Evolutionary conservation across 1,139 yeast species (phyloP).

Genomic region (Taiozyma onychis): DNA sequence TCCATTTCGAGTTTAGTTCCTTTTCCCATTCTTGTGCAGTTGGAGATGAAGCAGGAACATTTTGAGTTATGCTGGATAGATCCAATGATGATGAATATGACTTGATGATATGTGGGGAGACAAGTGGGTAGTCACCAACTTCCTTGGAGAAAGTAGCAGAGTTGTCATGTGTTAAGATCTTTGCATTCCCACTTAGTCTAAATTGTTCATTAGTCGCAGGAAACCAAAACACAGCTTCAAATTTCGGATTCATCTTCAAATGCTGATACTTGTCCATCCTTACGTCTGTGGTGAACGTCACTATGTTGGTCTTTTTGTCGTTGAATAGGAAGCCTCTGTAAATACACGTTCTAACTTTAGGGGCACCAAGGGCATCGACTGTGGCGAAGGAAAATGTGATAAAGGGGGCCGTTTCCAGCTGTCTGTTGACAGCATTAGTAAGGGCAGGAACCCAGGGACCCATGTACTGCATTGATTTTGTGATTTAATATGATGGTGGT

Average conservation of each 20-base stretch:
- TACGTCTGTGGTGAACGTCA: constrained; percentile 68
- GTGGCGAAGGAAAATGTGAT: constrained; percentile 66
- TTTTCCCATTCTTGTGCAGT: constrained; percentile 51
- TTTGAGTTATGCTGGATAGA: constrained; percentile 4
- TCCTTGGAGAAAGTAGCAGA: constrained; percentile 12
- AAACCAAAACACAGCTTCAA: constrained; percentile 77
- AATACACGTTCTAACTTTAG: constrained; percentile 64
- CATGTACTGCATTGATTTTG: constrained; percentile 39
- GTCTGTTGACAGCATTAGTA: constrained; percentile 42
- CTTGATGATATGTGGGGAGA: constrained; percentile 25
- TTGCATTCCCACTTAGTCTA: constrained; percentile 63
- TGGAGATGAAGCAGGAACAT: constrained; percentile 6
- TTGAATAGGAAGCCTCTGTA: constrained; percentile 71
- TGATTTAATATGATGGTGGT: not conserved
- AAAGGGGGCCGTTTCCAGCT: constrained; percentile 38
- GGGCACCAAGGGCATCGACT: constrained; percentile 43
- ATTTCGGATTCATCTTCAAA: constrained; percentile 42
- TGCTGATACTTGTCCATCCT: constrained; percentile 62
- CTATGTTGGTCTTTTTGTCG: constrained; percentile 60
- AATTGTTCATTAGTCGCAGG: constrained; percentile 57
- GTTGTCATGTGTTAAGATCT: constrained; percentile 35
- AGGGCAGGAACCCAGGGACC: constrained; percentile 72
- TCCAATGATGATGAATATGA: constrained; percentile 18
- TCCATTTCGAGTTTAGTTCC: constrained; percentile 66
- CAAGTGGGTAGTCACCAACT: constrained; percentile 23